Conservation (phyloP, 1,139 yeast species). For the Candida neerlandica region DNA sequence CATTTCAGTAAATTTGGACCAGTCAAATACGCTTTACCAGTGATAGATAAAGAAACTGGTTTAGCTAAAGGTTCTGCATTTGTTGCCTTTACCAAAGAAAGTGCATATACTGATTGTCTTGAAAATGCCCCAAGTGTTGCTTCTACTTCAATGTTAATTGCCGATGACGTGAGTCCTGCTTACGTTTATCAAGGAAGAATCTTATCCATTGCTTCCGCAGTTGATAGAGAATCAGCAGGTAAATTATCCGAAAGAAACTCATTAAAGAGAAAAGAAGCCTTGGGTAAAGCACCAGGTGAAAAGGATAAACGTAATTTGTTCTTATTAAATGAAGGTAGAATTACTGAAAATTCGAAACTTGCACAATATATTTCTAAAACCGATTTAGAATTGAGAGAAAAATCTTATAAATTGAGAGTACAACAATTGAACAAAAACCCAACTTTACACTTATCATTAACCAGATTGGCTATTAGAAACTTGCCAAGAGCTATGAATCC, state of each 20-base stretch:
- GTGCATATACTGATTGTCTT: conserved; percentile 68
- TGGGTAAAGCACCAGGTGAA: conserved; percentile 81
- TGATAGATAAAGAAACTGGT: conserved; percentile 81
- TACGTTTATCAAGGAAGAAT: conserved; percentile 94
- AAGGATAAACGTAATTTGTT: conserved; percentile 84
- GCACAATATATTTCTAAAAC: conserved; percentile 68
- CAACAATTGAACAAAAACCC: conserved; percentile 92
- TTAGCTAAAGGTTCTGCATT: conserved; percentile 94
- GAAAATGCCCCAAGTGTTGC: conserved; percentile 78
- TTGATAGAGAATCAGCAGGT: conserved; percentile 84
- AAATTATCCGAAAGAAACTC: conserved; percentile 74
- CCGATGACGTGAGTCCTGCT: conserved; percentile 88
- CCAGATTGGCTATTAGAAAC: conserved; percentile 92
- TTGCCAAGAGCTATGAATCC: conserved; percentile 91
- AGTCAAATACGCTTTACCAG: conserved; percentile 91
- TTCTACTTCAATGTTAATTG: conserved; percentile 76
- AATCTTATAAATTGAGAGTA: conserved; percentile 82
- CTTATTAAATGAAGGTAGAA: conserved; percentile 91
- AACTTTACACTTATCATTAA: conserved; percentile 82
- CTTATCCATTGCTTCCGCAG: conserved; percentile 78
- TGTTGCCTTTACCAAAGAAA: conserved; percentile 74
- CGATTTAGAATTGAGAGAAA: conserved; percentile 87
- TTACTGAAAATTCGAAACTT: conserved; percentile 76
- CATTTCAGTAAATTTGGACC: conserved; percentile 83
- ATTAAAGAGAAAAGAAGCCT: conserved; percentile 66